Base-by-base conservation (phyloP, 1,284 basidiomycete genomes). In the Melanopsichium pennsylvanicum region DNA sequence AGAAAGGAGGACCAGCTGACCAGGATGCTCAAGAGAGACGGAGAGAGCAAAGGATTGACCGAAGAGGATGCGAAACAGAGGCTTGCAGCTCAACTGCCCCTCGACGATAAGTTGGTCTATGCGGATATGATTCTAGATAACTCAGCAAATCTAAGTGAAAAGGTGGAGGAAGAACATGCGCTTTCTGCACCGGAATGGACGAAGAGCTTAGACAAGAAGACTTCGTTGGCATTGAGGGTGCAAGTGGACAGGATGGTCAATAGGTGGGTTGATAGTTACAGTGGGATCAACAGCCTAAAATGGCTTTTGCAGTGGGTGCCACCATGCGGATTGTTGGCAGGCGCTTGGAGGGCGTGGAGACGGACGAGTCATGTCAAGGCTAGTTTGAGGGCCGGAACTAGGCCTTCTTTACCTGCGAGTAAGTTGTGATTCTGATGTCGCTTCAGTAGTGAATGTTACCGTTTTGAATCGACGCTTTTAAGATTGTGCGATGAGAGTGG, bases 51-150 rank as follows among this genome's bases (percentile, higher is more conserved):
- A 33, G 89, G 66, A 1, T 75, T 86, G 12, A 83, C 84, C 2
- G 76, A 79, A 29, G 42, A 74, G 2, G 84, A 85, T 50, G 94
- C 94, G 0, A 82, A 84, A 29, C 82, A 89, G 1, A 87, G 95
- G 10, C 85, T 97, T 19, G 85, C 86, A 22, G 87, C 94, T 0
- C 95, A 98, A 81, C 82, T 92, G 47, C 86, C 91, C 0, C 89
- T 97, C 29, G 79, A 86, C 1, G 84, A 87, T 21, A 98, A 98
- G 82, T 84, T 93, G 6, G 75, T 83, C 10, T 94, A 91, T 74
- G 94, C 93, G 1, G 92, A 96, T 76, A 80, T 88, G 33, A 88
- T 97, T 36, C 82, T 98, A 29, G 93, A 97, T 83, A 98, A 98
- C 81, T 91, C 90, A 5, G 90, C 91, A 2, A 85, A 88, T 0